Evolutionary conservation across 208 protist species (phyloP), one percentile per base, ranked within the genome.

Genomic region (Trypanosoma mega): DNA sequence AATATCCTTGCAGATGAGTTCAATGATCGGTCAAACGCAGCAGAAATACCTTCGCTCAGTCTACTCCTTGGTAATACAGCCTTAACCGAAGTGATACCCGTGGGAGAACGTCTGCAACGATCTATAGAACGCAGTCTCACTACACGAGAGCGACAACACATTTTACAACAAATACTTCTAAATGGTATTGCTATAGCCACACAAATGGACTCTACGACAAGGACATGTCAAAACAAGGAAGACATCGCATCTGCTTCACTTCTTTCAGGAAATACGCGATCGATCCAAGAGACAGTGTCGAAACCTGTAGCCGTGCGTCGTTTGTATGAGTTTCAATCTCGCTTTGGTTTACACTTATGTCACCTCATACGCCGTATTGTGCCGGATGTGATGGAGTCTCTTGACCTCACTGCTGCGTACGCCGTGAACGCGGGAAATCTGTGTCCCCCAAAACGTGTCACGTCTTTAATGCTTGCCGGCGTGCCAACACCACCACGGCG

Each of bases 101-200:
- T 72, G 20, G 41, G 60, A 14, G 65, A 72, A 30, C 62, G 82
- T 53, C 72, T 83, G 33, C 67, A 74, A 50, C 47, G 54, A 18
- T 62, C 67, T 16, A 61, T 84, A 3, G 71, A 78, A 55, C 76
- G 77, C 27, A 81, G 61, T 59, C 70, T 88, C 45, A 79, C 77
- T 21, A 18, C 53, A 24, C 73, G 76, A 6, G 81, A 88, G 50
- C 55, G 74, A 20, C 68, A 56, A 24, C 81, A 88, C 47, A 62
- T 76, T 12, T 30, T 88, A 14, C 76, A 84, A 66, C 69, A 73
- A 16, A 46, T 75, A 16, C 61, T 84, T 36, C 72, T 88, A 18
- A 30, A 68, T 43, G 29, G 59, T 41, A 20, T 79, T 3, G 76
- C 74, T 7, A 20, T 48, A 8, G 16, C 50, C n/a, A 59, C 51